Percentiles rank a stretch among this genome's conserved stretches.
Evolutionary conservation across 257 asterid genomes (phyloP).

Genomic region (Cruciata laevipes): DNA sequence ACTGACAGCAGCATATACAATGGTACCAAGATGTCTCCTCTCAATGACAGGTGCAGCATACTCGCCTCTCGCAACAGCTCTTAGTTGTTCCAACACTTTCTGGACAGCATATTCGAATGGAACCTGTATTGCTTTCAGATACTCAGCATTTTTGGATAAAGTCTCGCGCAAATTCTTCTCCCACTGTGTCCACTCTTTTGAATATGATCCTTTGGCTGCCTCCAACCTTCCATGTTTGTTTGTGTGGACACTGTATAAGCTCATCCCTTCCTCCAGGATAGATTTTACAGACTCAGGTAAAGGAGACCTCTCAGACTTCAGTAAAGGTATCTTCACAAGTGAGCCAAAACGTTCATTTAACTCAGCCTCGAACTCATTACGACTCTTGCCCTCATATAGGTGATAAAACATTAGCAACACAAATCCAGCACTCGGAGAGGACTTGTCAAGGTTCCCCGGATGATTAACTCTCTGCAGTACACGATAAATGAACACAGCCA

Average conservation of each 20-base stretch:
- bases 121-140: constrained; percentile 82
- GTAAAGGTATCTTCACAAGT: constrained; percentile 83
- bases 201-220: constrained; percentile 71
- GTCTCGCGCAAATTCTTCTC: constrained; percentile 68
- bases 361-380: constrained; percentile 73
- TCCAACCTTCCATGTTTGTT: constrained; percentile 73
- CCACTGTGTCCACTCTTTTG: constrained; percentile 78
- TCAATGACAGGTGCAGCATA: constrained; percentile 53
- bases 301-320: constrained; percentile 67
- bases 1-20: constrained; percentile 70
- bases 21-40: constrained; percentile 56
- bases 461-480: constrained; percentile 85
- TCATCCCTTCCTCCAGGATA: constrained; percentile 75
- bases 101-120: constrained; percentile 61
- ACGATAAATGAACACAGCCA: constrained; percentile 76
- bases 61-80: constrained; percentile 69
- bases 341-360: constrained; percentile 88
- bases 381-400: constrained; percentile 90
- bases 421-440: constrained; percentile 81
- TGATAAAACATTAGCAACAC: constrained; percentile 88
- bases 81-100: constrained; percentile 60
- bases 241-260: constrained; percentile 61
- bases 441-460: constrained; percentile 96
- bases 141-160: constrained; percentile 49
- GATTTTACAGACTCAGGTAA: constrained; percentile 64